Conservation (phyloP, 2,329 filamentous ascomycete genomes). For the Pseudogymnoascus sp. region DNA sequence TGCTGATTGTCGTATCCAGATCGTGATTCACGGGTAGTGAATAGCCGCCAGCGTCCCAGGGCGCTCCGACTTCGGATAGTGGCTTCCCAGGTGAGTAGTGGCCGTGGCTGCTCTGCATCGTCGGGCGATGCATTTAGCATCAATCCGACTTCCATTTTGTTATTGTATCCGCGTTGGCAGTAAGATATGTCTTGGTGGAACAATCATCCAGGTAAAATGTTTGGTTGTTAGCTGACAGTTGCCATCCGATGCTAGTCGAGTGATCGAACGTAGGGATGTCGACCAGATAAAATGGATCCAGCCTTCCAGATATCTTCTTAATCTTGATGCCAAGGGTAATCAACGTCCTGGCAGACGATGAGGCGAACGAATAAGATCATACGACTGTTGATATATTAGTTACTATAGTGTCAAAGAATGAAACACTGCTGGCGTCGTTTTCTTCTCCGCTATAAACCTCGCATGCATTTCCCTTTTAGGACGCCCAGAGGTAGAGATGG, state of each 20-base stretch:
- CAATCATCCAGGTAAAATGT: not conserved
- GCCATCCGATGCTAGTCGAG: not conserved
- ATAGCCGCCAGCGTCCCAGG: constrained; percentile 33
- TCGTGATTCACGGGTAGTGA: constrained; percentile 28
- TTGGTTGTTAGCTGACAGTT: not conserved
- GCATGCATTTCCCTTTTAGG: not conserved
- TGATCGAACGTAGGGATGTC: not conserved
- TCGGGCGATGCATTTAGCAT: constrained; percentile 26
- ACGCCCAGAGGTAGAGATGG: not conserved
- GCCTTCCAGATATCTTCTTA: not conserved
- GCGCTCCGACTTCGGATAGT: constrained; percentile 26
- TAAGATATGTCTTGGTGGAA: not conserved
- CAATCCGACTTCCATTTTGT: constrained; percentile 30
- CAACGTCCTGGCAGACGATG: not conserved
- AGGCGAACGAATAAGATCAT: not conserved
- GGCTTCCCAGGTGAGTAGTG: constrained; percentile 14
- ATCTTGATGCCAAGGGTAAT: not conserved
- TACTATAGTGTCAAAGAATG: not conserved
- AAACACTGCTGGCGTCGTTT: not conserved
- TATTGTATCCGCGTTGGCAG: not conserved
- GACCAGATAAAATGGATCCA: not conserved
- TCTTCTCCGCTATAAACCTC: not conserved
- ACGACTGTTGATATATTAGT: not conserved
- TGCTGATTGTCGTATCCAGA: constrained; percentile 12
- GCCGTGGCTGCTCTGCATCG: constrained; percentile 25